Evolutionary conservation across 306 rosid species (phyloP), one percentile per base, ranked within the genome.

Genomic region (Corylus americana): DNA sequence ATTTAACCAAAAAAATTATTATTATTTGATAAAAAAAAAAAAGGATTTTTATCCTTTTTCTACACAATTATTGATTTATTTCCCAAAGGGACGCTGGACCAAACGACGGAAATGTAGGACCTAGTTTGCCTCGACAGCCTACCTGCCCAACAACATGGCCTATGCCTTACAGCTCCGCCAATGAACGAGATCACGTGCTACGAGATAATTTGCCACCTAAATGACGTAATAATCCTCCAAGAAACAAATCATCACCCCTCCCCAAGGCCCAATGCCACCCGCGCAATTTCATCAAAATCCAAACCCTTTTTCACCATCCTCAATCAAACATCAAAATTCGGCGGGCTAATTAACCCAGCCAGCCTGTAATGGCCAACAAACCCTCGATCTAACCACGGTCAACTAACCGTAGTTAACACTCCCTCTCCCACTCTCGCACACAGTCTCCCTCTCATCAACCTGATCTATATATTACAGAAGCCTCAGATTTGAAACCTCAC

Each of bases 391-490:
- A 80, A 88, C 85, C 84, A 84, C 49, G 71, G 82, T 82, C 29
- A 83, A 14, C 74, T 70, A 87, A 85, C 90, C 85, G 12, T n/a
- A 39, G 85, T 91, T 48, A 51, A 59, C 42, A 1, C 35, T 47
- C 84, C n/a, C 62, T 55, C 5, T 58, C 62, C 10, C 50, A 13
- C 73, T 35, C 59, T 55, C 71, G 11, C 47, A 49, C 17, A 5
- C 42, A 83, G 11, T 71, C 68, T 9, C 44, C 18, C 73, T 22
- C 67, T 63, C 17, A 12, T 31, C 70, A 3, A 8, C 53, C 50
- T 42, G 29, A 64, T 78, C 80, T 81, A 80, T 83, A 88, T 51
- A 77, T 0, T 55, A 12, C 11, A 4, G n/a, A 62, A 55, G 7
- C 8, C 0, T 48, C 9, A 37, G 13, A 6, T 63, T 0, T 3